phyloP scores from a whole-genome alignment of 208 protist genomes.

The Leishmania amazonensis region DNA sequence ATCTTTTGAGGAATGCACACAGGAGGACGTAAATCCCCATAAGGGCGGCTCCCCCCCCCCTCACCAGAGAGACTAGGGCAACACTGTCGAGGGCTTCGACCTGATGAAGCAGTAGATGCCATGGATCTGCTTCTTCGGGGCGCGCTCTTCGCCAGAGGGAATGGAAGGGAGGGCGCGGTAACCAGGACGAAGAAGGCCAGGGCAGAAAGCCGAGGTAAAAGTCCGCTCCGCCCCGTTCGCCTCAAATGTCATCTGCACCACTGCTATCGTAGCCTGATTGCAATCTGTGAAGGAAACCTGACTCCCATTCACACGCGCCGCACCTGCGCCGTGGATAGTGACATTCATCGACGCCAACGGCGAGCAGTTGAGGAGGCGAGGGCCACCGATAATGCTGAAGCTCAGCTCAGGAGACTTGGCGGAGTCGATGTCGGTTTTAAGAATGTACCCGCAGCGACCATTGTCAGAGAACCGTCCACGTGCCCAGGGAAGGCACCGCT shows the following conservation, averaged over 20 bases:
- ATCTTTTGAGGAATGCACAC: background rate
- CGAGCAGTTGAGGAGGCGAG: slow-evolving; percentile 56
- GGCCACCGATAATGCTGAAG: slow-evolving; percentile 76
- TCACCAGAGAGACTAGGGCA: background rate
- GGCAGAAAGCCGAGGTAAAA: slow-evolving; percentile 76
- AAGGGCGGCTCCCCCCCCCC: background rate
- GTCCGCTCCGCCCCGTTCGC: slow-evolving; percentile 54
- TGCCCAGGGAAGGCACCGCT: slow-evolving; percentile 51
- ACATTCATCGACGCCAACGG: slow-evolving; percentile 45
- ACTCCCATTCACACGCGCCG: slow-evolving; percentile 47
- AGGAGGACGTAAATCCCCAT: background rate
- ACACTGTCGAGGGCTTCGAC: slow-evolving; percentile 14
- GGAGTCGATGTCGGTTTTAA: slow-evolving; percentile 61
- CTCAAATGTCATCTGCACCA: slow-evolving; percentile 77
- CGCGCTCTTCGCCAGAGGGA: slow-evolving; percentile 46
- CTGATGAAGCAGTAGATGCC: slow-evolving; percentile 74
- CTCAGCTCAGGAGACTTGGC: slow-evolving; percentile 49
- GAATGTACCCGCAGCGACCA: slow-evolving; percentile 82
- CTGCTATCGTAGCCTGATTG: slow-evolving; percentile 67
- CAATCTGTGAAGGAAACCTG: slow-evolving; percentile 73
- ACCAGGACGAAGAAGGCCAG: slow-evolving; percentile 55
- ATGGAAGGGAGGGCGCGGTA: slow-evolving; percentile 74
- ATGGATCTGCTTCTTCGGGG: slow-evolving; percentile 43
- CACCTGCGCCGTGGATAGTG: slow-evolving; percentile 57
- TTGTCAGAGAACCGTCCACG: slow-evolving; percentile 85